phyloP scores from a whole-genome alignment of 164 flowering plant species.

The Sedum album region DNA sequence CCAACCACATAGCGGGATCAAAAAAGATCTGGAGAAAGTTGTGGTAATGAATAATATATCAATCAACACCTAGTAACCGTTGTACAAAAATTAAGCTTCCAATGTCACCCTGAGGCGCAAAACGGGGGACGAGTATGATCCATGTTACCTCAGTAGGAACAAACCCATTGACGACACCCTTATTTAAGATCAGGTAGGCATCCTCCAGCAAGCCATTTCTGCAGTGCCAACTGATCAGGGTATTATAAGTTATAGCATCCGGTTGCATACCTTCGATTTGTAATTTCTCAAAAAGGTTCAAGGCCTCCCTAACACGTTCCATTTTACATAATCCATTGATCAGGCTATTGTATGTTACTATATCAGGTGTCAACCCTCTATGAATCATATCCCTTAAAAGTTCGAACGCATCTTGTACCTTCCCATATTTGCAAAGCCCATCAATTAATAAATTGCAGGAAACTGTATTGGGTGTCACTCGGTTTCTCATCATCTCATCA shows the following conservation, averaged over 20 bases:
- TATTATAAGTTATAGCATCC: conserved; percentile 70
- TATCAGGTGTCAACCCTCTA: conserved; percentile 67
- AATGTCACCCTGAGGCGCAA: conserved; percentile 6
- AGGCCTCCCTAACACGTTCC: conserved; percentile 51
- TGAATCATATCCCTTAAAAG: conserved; percentile 56
- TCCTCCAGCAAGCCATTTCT: conserved; percentile 52
- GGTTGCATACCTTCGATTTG: conserved; percentile 56
- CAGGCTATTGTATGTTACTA: conserved; percentile 74
- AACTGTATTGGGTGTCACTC: conserved; percentile 35
- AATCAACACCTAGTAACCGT: neutral
- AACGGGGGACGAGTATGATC: conserved; percentile 38
- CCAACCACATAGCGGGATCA: neutral
- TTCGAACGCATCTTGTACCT: conserved; percentile 49
- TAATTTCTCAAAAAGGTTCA: conserved; percentile 55
- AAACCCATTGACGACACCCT: conserved; percentile 54
- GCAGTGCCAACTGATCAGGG: conserved; percentile 72
- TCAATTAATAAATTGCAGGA: conserved; percentile 73
- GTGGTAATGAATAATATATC: neutral
- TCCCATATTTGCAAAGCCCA: conserved; percentile 60
- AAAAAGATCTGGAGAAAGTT: neutral
- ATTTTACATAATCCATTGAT: conserved; percentile 78
- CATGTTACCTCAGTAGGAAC: conserved; percentile 63
- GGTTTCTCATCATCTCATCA: conserved; percentile 64
- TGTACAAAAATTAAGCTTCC: neutral
- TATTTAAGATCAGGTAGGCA: conserved; percentile 45